A percentile compares a stretch with the other conserved stretches of the same genome.
Conservation (phyloP, 768 basidiomycete species). For the Strobilomyces confusus region DNA sequence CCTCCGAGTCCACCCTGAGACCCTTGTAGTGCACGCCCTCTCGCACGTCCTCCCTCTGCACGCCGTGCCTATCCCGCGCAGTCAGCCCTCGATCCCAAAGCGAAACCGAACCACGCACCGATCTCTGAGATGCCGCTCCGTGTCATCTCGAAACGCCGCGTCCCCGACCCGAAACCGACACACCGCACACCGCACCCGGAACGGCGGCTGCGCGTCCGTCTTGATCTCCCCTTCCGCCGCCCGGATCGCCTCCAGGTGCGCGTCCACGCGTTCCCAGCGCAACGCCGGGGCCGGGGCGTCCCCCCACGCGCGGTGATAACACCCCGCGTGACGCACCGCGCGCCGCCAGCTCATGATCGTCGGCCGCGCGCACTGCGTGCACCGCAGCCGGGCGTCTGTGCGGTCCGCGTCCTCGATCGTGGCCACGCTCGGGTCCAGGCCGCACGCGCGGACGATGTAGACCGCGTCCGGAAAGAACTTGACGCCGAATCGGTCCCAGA, state of each 20-base stretch:
- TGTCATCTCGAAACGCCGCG: neutral
- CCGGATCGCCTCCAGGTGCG: neutral
- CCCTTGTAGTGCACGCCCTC: neutral
- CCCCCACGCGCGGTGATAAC: neutral
- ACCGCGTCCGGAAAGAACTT: neutral
- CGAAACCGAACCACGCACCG: neutral
- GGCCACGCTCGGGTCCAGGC: neutral
- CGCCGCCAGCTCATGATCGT: neutral
- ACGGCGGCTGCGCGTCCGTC: neutral
- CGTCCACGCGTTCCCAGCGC: neutral
- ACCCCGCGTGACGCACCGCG: neutral
- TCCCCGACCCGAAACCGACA: neutral
- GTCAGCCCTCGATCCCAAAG: neutral
- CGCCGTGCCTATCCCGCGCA: neutral
- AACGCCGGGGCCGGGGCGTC: neutral
- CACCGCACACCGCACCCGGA: neutral
- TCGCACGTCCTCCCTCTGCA: neutral
- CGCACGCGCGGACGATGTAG: neutral
- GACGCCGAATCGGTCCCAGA: neutral
- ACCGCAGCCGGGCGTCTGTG: neutral
- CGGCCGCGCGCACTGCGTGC: neutral
- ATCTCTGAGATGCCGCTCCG: neutral
- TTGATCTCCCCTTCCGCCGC: neutral
- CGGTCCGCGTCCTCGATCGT: slow-evolving; percentile 2
- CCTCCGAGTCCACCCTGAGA: neutral